These are phyloP conservation scores for Penicillium sp. DNA, from an alignment of 2,329 filamentous ascomycete species.

Conservation along the genomic window DNA sequence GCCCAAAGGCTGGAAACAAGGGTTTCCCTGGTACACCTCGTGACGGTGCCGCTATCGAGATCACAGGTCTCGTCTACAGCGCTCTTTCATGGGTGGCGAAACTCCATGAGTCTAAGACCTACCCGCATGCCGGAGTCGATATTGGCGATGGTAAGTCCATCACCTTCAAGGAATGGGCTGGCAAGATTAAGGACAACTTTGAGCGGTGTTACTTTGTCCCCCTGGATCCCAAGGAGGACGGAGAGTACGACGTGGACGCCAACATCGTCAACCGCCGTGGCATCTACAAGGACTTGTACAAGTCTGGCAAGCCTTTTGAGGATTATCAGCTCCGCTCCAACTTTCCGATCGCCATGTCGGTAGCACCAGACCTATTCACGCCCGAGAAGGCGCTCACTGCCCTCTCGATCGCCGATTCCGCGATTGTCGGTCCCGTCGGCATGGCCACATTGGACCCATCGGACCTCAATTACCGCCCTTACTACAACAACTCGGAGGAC, in stretches of 20 bases:
- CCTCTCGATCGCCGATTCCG: constrained; percentile 71
- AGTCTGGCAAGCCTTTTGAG: constrained; percentile 89
- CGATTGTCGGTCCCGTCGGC: constrained; percentile 78
- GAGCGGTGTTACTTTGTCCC: constrained; percentile 91
- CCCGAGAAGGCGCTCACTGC: constrained; percentile 71
- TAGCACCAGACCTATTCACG: constrained; percentile 83
- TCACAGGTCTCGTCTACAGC: constrained; percentile 90
- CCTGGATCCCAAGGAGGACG: constrained; percentile 62
- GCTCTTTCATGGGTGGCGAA: constrained; percentile 72
- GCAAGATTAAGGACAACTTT: constrained; percentile 75
- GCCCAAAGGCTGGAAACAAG: constrained; percentile 81
- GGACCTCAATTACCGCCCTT: constrained; percentile 88
- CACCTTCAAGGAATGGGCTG: constrained; percentile 73
- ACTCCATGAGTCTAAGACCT: constrained; percentile 64
- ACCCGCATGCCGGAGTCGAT: constrained; percentile 68
- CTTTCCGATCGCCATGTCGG: constrained; percentile 92
- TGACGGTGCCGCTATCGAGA: constrained; percentile 91
- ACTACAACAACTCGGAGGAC: constrained; percentile 94
- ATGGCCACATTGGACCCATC: constrained; percentile 93
- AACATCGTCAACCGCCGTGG: constrained; percentile 80
- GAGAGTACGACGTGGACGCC: constrained; percentile 73
- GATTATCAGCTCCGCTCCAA: constrained; percentile 96
- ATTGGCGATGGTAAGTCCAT: constrained; percentile 59
- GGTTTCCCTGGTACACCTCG: constrained; percentile 93
- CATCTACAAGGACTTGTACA: constrained; percentile 97